Evolutionary conservation across 2,329 filamentous ascomycete genomes (phyloP).

Genomic region (Colletotrichum salicis): DNA sequence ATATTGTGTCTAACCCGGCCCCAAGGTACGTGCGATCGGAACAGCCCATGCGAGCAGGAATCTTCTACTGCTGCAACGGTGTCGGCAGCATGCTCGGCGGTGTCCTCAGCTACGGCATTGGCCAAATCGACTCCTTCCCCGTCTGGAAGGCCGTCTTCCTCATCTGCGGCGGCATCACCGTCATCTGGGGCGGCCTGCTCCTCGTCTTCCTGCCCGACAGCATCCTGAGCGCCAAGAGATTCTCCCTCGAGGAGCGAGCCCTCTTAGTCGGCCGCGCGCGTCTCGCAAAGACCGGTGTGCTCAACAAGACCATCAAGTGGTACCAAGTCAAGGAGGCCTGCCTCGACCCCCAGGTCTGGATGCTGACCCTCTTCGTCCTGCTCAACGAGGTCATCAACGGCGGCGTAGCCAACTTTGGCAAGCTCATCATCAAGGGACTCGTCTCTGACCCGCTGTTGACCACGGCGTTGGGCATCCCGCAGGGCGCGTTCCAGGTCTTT

Average conservation of each 20-base stretch:
- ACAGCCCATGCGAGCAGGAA: conserved; percentile 57
- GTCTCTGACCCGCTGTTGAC: conserved; percentile 50
- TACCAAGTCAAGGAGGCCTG: conserved; percentile 60
- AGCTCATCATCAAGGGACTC: conserved; percentile 47
- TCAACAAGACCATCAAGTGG: conserved; percentile 59
- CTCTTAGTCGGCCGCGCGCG: conserved; percentile 65
- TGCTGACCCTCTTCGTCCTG: conserved; percentile 63
- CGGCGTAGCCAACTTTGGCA: conserved; percentile 51
- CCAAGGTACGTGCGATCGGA: conserved; percentile 54
- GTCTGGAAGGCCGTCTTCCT: conserved; percentile 69
- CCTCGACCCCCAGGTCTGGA: conserved; percentile 68
- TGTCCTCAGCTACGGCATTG: conserved; percentile 67
- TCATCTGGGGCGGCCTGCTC: conserved; percentile 65
- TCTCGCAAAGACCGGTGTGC: conserved; percentile 59
- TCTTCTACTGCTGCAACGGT: conserved; percentile 56
- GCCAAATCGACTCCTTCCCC: conserved; percentile 63
- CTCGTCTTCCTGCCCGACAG: conserved; percentile 70
- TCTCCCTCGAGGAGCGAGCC: conserved; percentile 65
- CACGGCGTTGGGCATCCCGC: conserved; percentile 64
- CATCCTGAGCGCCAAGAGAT: conserved; percentile 70
- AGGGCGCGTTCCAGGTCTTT: conserved; percentile 64
- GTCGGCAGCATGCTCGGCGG: conserved; percentile 71
- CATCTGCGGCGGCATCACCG: conserved; percentile 67
- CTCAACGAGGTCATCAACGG: conserved; percentile 57
- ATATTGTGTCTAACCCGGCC: background rate